Base-by-base conservation (phyloP, 306 rosid species). In the Vicia sativa region DNA sequence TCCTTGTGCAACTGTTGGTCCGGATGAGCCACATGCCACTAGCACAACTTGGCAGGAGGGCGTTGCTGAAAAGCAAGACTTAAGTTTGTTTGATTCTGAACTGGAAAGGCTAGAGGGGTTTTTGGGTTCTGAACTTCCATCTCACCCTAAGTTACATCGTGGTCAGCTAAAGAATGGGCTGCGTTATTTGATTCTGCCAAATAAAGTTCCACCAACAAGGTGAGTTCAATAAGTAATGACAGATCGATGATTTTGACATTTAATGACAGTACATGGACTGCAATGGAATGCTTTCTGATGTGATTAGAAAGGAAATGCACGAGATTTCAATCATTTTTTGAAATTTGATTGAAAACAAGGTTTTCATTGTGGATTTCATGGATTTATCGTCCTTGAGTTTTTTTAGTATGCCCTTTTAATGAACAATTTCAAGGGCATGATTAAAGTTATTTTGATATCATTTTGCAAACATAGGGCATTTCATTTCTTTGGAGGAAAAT, bases 21-120 rank as follows among this genome's bases (percentile, higher is more conserved):
- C 97, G 14, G 97, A 93, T 65, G 97, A 93, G 82, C 98, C 98
- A 37, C 98, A 90, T 65, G 98, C 97, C 35, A 87, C 98, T 48
- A 82, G 86, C 74, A 92, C 90, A 57, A 34, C 91, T 54, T 90
- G 96, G 93, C 87, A 92, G 9, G 96, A 87, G 74, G 90, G 87
- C 65, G 60, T 82, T 84, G 52, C 79, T 66, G 96, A 92, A 78
- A 90, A 88, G 70, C 90, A 85, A 73, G 96, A 80, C 68, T 69
- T 72, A 57, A 80, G 81, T 73, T 14, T 61, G 41, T 79, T 79
- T 71, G 86, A 76, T 69, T 71, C 88, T 67, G 93, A 82, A 65
- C 58, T 79, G 38, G 89, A 77, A 65, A 82, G 25, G 63, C 66
- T 89, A 31, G 89, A 80, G 69, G 91, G 76, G 16, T 92, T 90